Percentiles rank a stretch among this genome's conserved stretches.
These are phyloP conservation scores for Podosphaera xanthii DNA, from an alignment of 2,329 filamentous ascomycete genomes.

Conservation along the genomic window DNA sequence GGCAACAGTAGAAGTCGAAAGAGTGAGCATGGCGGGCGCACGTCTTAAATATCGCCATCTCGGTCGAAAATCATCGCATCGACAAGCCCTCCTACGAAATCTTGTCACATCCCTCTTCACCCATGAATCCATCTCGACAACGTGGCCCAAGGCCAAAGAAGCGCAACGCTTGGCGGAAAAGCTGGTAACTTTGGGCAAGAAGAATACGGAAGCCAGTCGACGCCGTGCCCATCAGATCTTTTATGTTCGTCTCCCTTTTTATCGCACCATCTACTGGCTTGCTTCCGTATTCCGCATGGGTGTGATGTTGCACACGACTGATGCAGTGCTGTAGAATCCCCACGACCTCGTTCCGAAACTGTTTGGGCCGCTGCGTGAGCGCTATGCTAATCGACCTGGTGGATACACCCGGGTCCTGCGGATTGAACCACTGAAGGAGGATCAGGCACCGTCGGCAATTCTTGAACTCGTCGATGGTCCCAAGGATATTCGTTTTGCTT, in stretches of 20 bases:
- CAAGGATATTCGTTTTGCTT: conserved; percentile 78
- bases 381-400: conserved; percentile 59
- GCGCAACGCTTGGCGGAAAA: conserved; percentile 84
- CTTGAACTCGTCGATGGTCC: conserved; percentile 89
- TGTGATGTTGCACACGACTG: background rate
- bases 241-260: conserved; percentile 39
- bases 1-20: background rate
- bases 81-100: conserved; percentile 82
- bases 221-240: conserved; percentile 59
- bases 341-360: conserved; percentile 58
- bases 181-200: conserved; percentile 81
- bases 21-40: conserved; percentile 54
- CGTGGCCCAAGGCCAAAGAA: conserved; percentile 93
- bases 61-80: conserved; percentile 63
- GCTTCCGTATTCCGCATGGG: background rate
- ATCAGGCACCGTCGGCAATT: conserved; percentile 76
- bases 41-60: conserved; percentile 75
- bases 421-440: conserved; percentile 67
- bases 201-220: conserved; percentile 63
- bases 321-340: conserved; percentile 30
- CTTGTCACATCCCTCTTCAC: conserved; percentile 85
- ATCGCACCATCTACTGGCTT: background rate
- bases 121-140: conserved; percentile 83
- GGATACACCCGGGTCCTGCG: conserved; percentile 90
- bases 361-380: conserved; percentile 57